Conservation (phyloP, 2,329 filamentous ascomycete species). For the Epichloe aotearoae region DNA sequence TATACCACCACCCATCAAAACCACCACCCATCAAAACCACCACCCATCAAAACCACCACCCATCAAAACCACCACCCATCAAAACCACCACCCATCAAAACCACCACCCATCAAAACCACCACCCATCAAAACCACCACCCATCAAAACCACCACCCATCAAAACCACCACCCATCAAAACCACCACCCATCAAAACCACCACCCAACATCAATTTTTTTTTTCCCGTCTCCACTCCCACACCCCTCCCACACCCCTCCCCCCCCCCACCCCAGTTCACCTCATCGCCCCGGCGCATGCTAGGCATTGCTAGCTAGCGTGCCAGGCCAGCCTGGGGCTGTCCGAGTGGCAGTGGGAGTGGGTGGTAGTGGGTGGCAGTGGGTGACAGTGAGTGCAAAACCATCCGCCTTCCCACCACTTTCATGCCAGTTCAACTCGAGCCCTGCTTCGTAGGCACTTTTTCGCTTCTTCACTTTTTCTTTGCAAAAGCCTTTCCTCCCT, state of each 20-base stretch:
- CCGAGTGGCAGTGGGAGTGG: background rate
- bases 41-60: no score
- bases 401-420: constrained; percentile 5
- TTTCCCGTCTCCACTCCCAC: background rate
- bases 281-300: background rate
- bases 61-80: background rate
- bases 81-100: background rate
- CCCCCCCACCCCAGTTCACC: background rate
- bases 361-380: no score
- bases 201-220: background rate
- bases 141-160: no score
- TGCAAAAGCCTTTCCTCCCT: background rate
- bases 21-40: background rate
- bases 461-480: background rate
- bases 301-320: background rate
- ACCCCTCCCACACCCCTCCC: background rate
- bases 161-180: background rate
- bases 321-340: background rate
- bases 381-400: constrained; percentile 2
- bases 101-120: no score
- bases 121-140: no score
- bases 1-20: no score
- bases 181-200: no score
- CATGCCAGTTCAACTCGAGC: background rate
- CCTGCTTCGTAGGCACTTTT: background rate